These are phyloP conservation scores for Grosmannia penicillata DNA, from an alignment of 2,329 filamentous ascomycete genomes.

Conservation along the genomic window DNA sequence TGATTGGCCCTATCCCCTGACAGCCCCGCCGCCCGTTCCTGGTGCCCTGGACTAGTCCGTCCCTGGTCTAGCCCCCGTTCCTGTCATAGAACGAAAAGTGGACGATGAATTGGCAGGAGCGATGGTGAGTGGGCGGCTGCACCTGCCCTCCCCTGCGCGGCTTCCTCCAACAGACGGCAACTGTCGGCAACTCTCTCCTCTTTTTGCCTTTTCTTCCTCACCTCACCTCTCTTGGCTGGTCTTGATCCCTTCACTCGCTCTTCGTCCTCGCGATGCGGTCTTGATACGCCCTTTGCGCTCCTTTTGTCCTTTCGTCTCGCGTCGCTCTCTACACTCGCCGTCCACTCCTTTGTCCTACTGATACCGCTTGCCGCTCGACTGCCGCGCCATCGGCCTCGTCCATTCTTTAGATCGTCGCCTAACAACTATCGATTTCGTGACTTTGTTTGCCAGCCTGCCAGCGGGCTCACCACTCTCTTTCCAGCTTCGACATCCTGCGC, in stretches of 20 bases:
- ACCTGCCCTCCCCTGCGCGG: background rate
- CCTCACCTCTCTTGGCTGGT: background rate
- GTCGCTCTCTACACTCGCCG: constrained; percentile 5
- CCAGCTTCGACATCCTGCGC: too few relatives aligned
- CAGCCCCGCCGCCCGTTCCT: constrained; percentile 3
- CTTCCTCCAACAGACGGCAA: too few relatives aligned
- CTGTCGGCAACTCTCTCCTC: too few relatives aligned
- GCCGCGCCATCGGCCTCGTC: constrained; percentile 3
- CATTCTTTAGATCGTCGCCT: constrained; percentile 3
- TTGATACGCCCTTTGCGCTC: constrained; percentile 2
- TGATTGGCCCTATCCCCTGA: background rate
- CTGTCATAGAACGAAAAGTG: background rate
- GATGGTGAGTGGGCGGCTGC: background rate
- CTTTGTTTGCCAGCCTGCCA: constrained; percentile 30
- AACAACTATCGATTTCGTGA: constrained; percentile 5
- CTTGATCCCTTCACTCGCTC: background rate
- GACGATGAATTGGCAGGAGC: background rate
- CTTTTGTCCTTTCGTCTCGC: background rate
- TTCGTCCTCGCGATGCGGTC: constrained; percentile 5
- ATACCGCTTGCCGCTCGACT: background rate
- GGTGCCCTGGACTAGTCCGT: background rate
- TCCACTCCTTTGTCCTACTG: constrained; percentile 6
- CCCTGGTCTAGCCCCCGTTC: background rate
- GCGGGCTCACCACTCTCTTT: constrained; percentile 43
- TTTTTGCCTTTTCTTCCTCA: background rate